Base-by-base conservation (phyloP, 2,329 filamentous ascomycete genomes). In the Tolypocladium pustulatum region DNA sequence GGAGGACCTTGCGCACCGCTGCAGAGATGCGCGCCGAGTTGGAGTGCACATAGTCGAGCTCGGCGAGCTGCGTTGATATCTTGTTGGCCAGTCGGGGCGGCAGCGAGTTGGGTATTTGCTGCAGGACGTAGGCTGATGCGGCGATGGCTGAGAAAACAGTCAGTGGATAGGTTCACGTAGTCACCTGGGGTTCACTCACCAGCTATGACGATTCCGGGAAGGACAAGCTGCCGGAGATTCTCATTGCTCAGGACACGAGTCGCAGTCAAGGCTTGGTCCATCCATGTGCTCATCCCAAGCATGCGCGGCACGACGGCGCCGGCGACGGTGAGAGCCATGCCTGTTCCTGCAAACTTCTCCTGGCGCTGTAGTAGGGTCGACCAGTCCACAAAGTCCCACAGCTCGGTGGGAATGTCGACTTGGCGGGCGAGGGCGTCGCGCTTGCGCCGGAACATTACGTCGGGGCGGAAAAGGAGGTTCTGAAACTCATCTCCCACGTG, bases 361-460 rank as follows among this genome's bases (percentile, higher is more conserved):
- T 97, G 93, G 57, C 86, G 83, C 68, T 97, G 91, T 76, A 96
- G 81, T 7, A 97, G 75, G 13, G 85, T 89, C 22, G 85, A 81
- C 72, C 91, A 80, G 72, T 99, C 94, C 67, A 99, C 90, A 78
- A 99, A 97, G 75, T 99, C 94, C 82, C 82, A 89, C 0, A 96
- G 66, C 68, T 99, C 92, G 4, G 94, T 89, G 57, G 94, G 85
- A 25, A 96, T 86, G 61, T 97, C 86, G 20, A 97, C 86, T 68
- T 96, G 87, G 63, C 91, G 85, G 7, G 90, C 91, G 46, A 96
- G 77, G 2, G 85, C 84, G 71, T 99, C 90, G 60, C 86, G 84
- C 67, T 88, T 88, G 61, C 90, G 86, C 60, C 85, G 86, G 79
- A 97, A 99, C 94, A 99, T 97, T 69, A 92, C 85, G 66, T 97